Evolutionary conservation across 2,329 filamentous ascomycete genomes (phyloP).

Genomic region (Shiraia sp.): DNA sequence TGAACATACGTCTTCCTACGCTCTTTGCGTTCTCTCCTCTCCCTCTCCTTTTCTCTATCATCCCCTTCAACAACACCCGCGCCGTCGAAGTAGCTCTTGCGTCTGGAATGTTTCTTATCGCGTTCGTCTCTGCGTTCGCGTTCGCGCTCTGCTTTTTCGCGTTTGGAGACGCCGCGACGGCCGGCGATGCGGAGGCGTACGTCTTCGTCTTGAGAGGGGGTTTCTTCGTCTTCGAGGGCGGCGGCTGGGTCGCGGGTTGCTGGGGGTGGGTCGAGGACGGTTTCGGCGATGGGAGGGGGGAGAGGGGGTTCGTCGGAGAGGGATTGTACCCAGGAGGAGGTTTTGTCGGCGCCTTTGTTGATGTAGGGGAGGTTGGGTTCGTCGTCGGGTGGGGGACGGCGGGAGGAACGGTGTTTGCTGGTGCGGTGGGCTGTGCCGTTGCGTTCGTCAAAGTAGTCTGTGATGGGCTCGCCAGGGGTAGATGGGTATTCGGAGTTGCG

Average conservation of each 20-base stretch:
- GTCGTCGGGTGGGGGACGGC: slow-evolving; percentile 30
- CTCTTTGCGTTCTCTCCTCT: slow-evolving; percentile 37
- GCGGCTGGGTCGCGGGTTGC: slow-evolving; percentile 18
- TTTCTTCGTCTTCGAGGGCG: slow-evolving; percentile 37
- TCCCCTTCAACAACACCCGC: slow-evolving; percentile 20
- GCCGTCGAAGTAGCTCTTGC: slow-evolving; percentile 30
- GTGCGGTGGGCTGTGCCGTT: slow-evolving; percentile 30
- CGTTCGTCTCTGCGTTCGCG: slow-evolving; percentile 30
- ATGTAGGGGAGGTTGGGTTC: slow-evolving; percentile 40
- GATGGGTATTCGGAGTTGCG: slow-evolving; percentile 42
- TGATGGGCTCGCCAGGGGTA: slow-evolving; percentile 42
- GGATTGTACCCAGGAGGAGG: slow-evolving; percentile 54
- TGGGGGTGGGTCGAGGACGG: slow-evolving; percentile 50
- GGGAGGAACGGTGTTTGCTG: slow-evolving; percentile 34
- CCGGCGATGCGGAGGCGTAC: slow-evolving; percentile 41
- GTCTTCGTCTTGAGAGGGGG: slow-evolving; percentile 45
- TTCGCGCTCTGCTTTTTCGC: slow-evolving; percentile 37
- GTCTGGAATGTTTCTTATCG: slow-evolving; percentile 32
- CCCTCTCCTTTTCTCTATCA: slow-evolving; percentile 26
- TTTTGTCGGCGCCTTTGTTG: slow-evolving; percentile 51
- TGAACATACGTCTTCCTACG: background rate
- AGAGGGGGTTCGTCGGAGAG: slow-evolving; percentile 52
- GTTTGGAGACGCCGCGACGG: slow-evolving; percentile 27
- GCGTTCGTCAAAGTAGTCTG: slow-evolving; percentile 51
- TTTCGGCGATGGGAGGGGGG: slow-evolving; percentile 50